phyloP scores from a whole-genome alignment of 129 eudicot species.

The Pittosporum tobira region DNA sequence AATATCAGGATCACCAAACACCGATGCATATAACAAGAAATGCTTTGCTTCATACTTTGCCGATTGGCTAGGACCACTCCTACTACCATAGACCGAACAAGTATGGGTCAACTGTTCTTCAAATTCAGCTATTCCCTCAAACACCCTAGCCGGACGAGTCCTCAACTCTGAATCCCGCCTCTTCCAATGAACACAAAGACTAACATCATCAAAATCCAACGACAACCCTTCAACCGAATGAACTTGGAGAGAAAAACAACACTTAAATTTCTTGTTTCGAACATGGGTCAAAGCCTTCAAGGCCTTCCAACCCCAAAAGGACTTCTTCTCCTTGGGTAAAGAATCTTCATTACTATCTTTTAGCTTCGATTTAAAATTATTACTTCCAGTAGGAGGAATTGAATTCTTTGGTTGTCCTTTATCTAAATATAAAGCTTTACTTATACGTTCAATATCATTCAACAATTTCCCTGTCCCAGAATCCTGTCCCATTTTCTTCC shows the following conservation, averaged over 20 bases:
- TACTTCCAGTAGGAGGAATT: constrained; percentile 35
- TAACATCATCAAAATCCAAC: constrained; percentile 30
- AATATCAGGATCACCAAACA: constrained; percentile 46
- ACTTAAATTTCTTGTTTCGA: constrained; percentile 58
- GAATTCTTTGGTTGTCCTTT: constrained; percentile 30
- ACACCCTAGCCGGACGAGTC: constrained; percentile 50
- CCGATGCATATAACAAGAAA: constrained; percentile 59
- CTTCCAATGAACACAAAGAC: constrained; percentile 71
- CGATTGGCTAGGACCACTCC: constrained; percentile 72
- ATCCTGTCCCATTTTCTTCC: constrained; percentile 40
- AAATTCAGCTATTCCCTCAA: constrained; percentile 59
- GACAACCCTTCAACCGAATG: constrained; percentile 73
- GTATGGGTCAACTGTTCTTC: constrained; percentile 49
- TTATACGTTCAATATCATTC: constrained; percentile 51
- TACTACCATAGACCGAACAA: constrained; percentile 68
- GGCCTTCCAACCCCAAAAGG: constrained; percentile 89
- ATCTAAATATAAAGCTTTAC: constrained; percentile 46
- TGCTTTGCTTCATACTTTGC: constrained; percentile 87
- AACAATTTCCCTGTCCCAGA: constrained; percentile 34
- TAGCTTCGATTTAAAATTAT: constrained; percentile 39
- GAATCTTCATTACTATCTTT: constrained; percentile 34
- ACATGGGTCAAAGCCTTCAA: constrained; percentile 60
- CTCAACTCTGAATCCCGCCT: constrained; percentile 58
- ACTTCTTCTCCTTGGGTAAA: constrained; percentile 52
- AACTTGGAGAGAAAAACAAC: constrained; percentile 74